Evolutionary conservation across 441 rosid species (phyloP), one percentile per base, ranked within the genome.

Genomic region (Sinapis alba): DNA sequence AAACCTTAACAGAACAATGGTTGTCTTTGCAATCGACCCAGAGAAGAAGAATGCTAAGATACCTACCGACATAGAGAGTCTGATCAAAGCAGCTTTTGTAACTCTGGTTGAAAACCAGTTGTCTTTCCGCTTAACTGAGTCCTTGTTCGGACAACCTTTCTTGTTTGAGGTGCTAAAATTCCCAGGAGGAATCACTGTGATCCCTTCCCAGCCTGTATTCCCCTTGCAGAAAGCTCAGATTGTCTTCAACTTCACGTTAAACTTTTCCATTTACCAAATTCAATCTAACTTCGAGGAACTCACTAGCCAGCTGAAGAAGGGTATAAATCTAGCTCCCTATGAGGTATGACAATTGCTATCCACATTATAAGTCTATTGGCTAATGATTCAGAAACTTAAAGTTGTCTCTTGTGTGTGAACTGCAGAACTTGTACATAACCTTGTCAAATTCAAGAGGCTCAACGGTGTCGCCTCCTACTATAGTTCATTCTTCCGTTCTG

Each of bases 201-300:
- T 89, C 81, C 97, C 98, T 62, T 71, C 78, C 6, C 95, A 93
- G 80, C 90, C 84, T 47, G 89, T 86, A 20, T 91, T 87, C 77
- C 97, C 87, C 74, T 81, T 93, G 70, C 98, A 93, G 88, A 93
- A 85, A 65, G 95, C 84, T 72, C 97, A 88, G 73, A 75, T 90
- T 81, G 83, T 68, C 73, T 93, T 93, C 86, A 93, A 89, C 92
- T 93, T 93, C 81, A 93, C 98, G 68, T 75, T 93, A 69, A 90
- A 87, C 81, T 87, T 84, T 67, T 91, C 97, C 16, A 87, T 93
- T 34, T 74, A 80, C 81, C 86, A 90, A 76, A 75, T 88, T 73
- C 91, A 83, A 78, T 71, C 58, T 61, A 87, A 86, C 85, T 93
- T 93, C 73, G 74, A 83, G 32, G 90, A 88, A 72, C 83, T 93